Base-by-base conservation (phyloP, 345 rosid genomes). In the Populus simonii region DNA sequence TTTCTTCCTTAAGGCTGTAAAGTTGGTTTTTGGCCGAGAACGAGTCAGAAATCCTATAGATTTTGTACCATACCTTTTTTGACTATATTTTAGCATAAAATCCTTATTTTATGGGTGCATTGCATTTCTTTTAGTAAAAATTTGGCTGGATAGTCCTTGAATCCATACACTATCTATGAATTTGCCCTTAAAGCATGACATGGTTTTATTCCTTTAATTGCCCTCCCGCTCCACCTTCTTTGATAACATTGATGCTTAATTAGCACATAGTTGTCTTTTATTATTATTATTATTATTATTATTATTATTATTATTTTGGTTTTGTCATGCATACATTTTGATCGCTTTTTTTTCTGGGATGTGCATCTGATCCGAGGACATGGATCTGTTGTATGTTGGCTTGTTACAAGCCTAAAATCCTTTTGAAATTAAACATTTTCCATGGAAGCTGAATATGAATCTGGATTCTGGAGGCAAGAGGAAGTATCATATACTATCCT, bases 1-100 rank as follows among this genome's bases (percentile, higher is more conserved):
- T 70, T 74, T 73, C 63, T 79, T 80, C 73, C 65, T 72, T 9
- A 35, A 72, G 75, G 81, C 76, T 38, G 72, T 22, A 66, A 55
- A 68, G 78, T 67, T 79, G 61, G 71, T 78, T 80, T 41, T 71
- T 73, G 86, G 77, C 53, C 17, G 70, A 79, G 76, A 81, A 22
- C 16, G 53, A 75, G 66, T 65, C 9, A 70, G 53, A 72, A 59
- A 75, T 73, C 68, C 29, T 68, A 51, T 73, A 74, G 67, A 67
- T 80, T 78, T 77, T 73, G 85, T 85, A 83, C 65, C 23, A 80
- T 80, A 79, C 74, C 39, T 23, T 36, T 70, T 65, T 68, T 73
- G 67, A 70, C 76, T 51, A 23, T 33, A 57, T 71, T n/a, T 22
- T 53, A 36, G 80, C n/a, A 36, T 80, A 80, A 7, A 43, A 74